Evolutionary conservation across 768 basidiomycete genomes (phyloP).

Genomic region (Hericium alpestre): DNA sequence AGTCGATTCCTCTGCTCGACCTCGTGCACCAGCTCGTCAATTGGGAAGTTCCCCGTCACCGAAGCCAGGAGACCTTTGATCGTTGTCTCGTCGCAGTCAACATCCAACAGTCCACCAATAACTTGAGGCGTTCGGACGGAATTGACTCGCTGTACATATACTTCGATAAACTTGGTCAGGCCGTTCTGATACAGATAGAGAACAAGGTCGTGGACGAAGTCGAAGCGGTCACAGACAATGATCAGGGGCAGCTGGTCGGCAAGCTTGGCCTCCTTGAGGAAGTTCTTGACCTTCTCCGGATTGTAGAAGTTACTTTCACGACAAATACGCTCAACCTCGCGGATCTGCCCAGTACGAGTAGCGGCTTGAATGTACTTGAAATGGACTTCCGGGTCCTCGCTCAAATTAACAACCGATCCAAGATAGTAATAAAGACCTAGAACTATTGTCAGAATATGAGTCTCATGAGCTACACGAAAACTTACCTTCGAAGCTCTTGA

Average conservation of each 20-base stretch:
- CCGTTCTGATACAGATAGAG: constrained; percentile 98
- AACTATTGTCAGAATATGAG: neutral
- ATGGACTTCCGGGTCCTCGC: constrained; percentile 92
- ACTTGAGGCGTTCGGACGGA: constrained; percentile 95
- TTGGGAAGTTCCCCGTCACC: constrained; percentile 93
- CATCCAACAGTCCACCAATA: constrained; percentile 90
- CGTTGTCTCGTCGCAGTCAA: constrained; percentile 92
- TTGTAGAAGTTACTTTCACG: constrained; percentile 96
- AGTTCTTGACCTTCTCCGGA: constrained; percentile 99
- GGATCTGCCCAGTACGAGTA: constrained; percentile 93
- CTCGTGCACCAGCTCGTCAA: constrained; percentile 95
- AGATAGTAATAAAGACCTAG: constrained; percentile 94
- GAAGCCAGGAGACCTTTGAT: constrained; percentile 92
- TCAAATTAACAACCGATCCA: constrained; percentile 94
- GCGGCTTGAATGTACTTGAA: constrained; percentile 99
- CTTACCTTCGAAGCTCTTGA: constrained; percentile 92
- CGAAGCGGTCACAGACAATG: constrained; percentile 99
- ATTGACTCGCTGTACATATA: constrained; percentile 99
- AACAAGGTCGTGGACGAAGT: constrained; percentile 98
- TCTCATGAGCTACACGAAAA: neutral
- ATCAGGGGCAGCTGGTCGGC: constrained; percentile 95
- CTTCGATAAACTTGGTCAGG: constrained; percentile 93
- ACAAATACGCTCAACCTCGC: constrained; percentile 98
- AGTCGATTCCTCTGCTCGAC: constrained; percentile 93
- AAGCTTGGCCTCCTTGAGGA: constrained; percentile 97